Evolutionary conservation across 768 basidiomycete genomes (phyloP), one percentile per base, ranked within the genome.

Genomic region (Cystobasidium tubakii): DNA sequence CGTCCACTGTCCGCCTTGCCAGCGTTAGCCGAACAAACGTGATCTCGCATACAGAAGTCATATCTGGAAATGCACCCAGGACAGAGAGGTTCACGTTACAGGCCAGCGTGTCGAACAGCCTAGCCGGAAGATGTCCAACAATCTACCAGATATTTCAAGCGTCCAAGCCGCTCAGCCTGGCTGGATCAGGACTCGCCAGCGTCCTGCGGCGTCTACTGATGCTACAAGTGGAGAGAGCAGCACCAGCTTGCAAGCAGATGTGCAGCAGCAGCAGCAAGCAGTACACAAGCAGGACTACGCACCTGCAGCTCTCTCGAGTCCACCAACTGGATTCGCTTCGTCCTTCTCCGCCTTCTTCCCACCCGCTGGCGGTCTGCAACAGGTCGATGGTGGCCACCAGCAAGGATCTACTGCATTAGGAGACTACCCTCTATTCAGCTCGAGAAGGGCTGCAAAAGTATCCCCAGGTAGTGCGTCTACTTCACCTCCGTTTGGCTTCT

Each of bases 311-410:
- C 23, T 17, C 9, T 21, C 46, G 1, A 50, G 42, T 13, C 44
- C 66, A n/a, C 10, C 66, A 27, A 25, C 66, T 9, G 44, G 27
- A 10, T 67, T 67, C 50, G 43, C 66, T 13, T 67, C 66, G 2
- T 67, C 66, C 25, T 67, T 46, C 44, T 46, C 66, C 19, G 66
- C 66, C 23, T 67, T 67, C 66, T 67, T 13, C 29, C 66, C 66
- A 46, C 17, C 13, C 15, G 4, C 25, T 19, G 25, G 31, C 31
- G 57, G 31, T 31, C 29, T 39, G 7, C 23, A 31, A 21, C 19
- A 23, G 9, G 57, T 2, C 2, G 57, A 39, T 23, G 17, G 6
- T 23, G n/a, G 57, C 57, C 10, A 39, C 57, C 57, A 62, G 10
- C 29, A 21, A 31, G 54, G 9, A 29, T 19, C 57, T 29, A 23